Percentiles rank a stretch among this genome's conserved stretches.
These are phyloP conservation scores for Blastobotrys aristatus DNA, from an alignment of 1,139 yeast species.

Conservation along the genomic window DNA sequence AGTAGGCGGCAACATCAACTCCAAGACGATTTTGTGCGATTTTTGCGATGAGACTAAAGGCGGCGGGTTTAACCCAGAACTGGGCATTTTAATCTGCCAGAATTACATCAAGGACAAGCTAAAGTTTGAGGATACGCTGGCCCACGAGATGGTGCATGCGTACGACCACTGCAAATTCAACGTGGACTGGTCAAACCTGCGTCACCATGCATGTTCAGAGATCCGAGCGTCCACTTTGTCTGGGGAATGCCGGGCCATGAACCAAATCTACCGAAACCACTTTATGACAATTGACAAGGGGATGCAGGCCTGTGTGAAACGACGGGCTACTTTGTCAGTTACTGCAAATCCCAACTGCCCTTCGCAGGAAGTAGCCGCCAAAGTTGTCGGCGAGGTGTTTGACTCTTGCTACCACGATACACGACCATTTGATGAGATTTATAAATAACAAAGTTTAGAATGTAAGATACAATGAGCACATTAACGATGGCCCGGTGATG, in stretches of 20 bases:
- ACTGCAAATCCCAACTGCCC: slow-evolving; percentile 79
- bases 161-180: slow-evolving; percentile 86
- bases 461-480: slow-evolving; percentile 78
- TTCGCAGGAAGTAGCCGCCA: slow-evolving; percentile 65
- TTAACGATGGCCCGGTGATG: slow-evolving; percentile 81
- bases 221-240: slow-evolving; percentile 88
- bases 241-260: slow-evolving; percentile 92
- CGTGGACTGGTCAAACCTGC: slow-evolving; percentile 74
- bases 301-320: slow-evolving; percentile 82
- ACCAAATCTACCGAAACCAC: slow-evolving; percentile 61
- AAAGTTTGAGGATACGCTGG: slow-evolving; percentile 83
- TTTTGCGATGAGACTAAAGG: slow-evolving; percentile 82
- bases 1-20: slow-evolving; percentile 51
- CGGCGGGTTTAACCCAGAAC: slow-evolving; percentile 90
- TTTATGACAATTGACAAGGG: slow-evolving; percentile 61
- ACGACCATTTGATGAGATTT: slow-evolving; percentile 90
- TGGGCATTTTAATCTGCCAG: slow-evolving; percentile 83
- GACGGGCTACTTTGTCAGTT: slow-evolving; percentile 84
- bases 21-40: slow-evolving; percentile 64
- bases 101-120: slow-evolving; percentile 72
- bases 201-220: slow-evolving; percentile 96
- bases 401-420: slow-evolving; percentile 92
- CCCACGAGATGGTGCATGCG: slow-evolving; percentile 92
- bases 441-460: slow-evolving; percentile 52
- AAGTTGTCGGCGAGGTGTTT: slow-evolving; percentile 82